These are phyloP conservation scores for Bassia scoparia DNA, from an alignment of 148 eudicot genomes.

Conservation along the genomic window DNA sequence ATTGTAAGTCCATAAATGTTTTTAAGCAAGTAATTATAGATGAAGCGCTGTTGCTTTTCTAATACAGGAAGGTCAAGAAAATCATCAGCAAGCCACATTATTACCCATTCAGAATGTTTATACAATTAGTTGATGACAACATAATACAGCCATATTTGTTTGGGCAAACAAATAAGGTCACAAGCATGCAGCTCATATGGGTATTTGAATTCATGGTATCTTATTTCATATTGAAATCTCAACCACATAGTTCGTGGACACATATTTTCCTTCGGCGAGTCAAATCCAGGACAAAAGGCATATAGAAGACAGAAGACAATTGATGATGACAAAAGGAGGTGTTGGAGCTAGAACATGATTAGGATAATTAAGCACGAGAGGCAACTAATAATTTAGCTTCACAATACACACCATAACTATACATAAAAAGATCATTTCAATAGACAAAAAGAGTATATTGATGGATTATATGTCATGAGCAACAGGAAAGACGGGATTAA, in stretches of 20 bases:
- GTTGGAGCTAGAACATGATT: not conserved
- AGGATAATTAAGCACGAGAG: not conserved
- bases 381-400: not conserved
- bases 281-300: not conserved
- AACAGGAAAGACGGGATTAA: not conserved
- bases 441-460: not conserved
- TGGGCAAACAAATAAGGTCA: conserved; percentile 1
- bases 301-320: not conserved
- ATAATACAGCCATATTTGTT: not conserved
- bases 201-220: not conserved
- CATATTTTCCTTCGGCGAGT: not conserved
- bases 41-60: not conserved
- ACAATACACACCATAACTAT: not conserved
- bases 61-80: not conserved
- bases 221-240: conserved; percentile 1
- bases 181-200: no score
- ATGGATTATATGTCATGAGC: not conserved
- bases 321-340: not conserved
- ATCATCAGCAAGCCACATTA: not conserved
- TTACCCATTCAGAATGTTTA: not conserved
- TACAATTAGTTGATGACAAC: not conserved
- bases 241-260: not conserved
- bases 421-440: not conserved
- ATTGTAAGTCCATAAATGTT: not conserved
- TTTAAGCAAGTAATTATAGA: not conserved